Evolutionary conservation across 805 yeast species (phyloP).

Genomic region (Vanderwaltozyma yarrowii): DNA sequence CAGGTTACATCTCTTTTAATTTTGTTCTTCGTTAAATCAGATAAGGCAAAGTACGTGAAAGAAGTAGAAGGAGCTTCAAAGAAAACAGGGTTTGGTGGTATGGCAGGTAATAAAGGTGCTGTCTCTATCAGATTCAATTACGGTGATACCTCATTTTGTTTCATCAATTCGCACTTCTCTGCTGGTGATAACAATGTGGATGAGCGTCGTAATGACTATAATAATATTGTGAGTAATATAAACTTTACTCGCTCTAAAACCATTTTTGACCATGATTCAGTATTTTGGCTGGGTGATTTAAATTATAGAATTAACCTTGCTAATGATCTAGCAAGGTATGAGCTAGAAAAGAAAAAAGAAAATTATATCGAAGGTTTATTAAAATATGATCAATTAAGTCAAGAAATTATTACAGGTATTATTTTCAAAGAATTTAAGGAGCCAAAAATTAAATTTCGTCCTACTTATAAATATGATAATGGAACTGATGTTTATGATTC

Average conservation of each 20-base stretch:
- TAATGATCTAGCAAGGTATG: slow-evolving; percentile 60
- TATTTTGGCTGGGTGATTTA: slow-evolving; percentile 92
- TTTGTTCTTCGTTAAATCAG: slow-evolving; percentile 48
- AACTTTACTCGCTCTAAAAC: slow-evolving; percentile 66
- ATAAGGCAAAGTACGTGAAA: slow-evolving; percentile 42
- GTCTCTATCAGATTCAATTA: slow-evolving; percentile 82
- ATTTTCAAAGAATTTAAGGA: slow-evolving; percentile 73
- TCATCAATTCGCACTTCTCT: slow-evolving; percentile 86
- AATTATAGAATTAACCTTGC: slow-evolving; percentile 69
- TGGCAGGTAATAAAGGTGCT: slow-evolving; percentile 95
- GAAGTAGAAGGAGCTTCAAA: slow-evolving; percentile 84
- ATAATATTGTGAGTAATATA: slow-evolving; percentile 63
- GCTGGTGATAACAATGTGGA: slow-evolving; percentile 77
- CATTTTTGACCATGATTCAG: slow-evolving; percentile 75
- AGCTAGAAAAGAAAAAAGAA: slow-evolving; percentile 38
- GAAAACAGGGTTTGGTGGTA: slow-evolving; percentile 93
- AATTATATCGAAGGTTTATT: slow-evolving; percentile 36
- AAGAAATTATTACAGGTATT: slow-evolving; percentile 59
- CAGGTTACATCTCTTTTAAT: slow-evolving; percentile 65
- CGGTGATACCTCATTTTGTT: slow-evolving; percentile 71
- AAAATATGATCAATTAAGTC: slow-evolving; percentile 67
- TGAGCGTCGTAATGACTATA: slow-evolving; percentile 80
- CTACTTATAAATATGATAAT: slow-evolving; percentile 89
- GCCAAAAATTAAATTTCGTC: slow-evolving; percentile 63
- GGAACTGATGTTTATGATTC: slow-evolving; percentile 75